Evolutionary conservation across 306 rosid species (phyloP), one percentile per base, ranked within the genome.

Genomic region (Cucurbita argyrosperma): DNA sequence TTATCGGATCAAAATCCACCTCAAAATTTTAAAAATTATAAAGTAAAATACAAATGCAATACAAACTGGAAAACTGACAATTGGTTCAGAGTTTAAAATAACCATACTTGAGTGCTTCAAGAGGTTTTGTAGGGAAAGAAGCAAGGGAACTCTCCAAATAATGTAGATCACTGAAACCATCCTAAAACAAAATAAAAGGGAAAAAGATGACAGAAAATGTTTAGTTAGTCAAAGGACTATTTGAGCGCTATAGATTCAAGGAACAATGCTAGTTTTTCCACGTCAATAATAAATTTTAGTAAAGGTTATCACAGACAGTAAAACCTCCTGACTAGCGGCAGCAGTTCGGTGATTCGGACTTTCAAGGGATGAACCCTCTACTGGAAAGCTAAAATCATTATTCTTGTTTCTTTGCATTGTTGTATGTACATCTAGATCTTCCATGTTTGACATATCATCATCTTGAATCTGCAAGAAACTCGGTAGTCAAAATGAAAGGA

Each of bases 71-170:
- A 18, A 15, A 69, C 21, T 47, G 7, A 43, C 39, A 66, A 8
- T 26, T 49, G 49, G 38, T 69, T 69, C 26, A 9, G 74, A 69
- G 74, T 67, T 45, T 7, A 67, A 69, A 21, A 74, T 16, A 74
- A 30, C 35, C 68, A 14, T 74, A 60, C 77, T 47, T 74, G 11
- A 74, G 77, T 74, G 77, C 77, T 74, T 74, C 77, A 45, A 74
- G 77, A 46, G 77, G 77, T 60, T 74, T 74, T 21, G 72, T 85
- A 43, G 99, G 96, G 82, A 95, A 89, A 74, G 99, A 88, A 74
- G 96, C 84, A 81, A 95, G 83, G 30, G 99, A 94, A 76, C 82
- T 79, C 82, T 87, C 95, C 88, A 95, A 82, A 89, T 89, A 92
- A 82, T 74, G 86, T 82, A 86, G 81, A 82, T 88, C 87, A 52